phyloP scores from a whole-genome alignment of 805 yeast species.

The Yarrowia sp. region DNA sequence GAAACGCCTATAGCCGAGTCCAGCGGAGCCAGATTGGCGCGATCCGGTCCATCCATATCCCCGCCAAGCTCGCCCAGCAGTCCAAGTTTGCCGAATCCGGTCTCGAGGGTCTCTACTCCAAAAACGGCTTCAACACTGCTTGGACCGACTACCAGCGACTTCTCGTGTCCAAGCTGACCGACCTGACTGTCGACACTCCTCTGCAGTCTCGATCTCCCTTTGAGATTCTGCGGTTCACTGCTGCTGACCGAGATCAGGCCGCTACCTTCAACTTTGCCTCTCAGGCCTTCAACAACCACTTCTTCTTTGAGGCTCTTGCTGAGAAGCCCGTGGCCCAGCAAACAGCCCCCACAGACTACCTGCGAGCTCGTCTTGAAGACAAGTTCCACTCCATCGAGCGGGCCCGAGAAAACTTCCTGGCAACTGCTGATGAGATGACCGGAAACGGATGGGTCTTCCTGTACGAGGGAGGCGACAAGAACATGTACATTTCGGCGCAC shows the following conservation, averaged over 20 bases:
- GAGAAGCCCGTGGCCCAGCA: constrained; percentile 31
- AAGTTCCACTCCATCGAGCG: constrained; percentile 78
- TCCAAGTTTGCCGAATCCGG: constrained; percentile 47
- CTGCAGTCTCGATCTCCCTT: constrained; percentile 74
- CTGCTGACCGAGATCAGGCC: constrained; percentile 63
- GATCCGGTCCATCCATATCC: constrained; percentile 52
- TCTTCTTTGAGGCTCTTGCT: constrained; percentile 66
- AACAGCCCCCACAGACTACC: constrained; percentile 38
- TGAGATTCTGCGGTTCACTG: constrained; percentile 60
- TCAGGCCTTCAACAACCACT: constrained; percentile 88
- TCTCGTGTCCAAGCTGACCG: constrained; percentile 51
- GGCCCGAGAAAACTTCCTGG: constrained; percentile 65
- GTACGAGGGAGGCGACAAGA: constrained; percentile 53
- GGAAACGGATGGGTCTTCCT: constrained; percentile 95
- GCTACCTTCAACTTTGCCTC: constrained; percentile 84
- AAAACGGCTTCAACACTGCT: constrained; percentile 64
- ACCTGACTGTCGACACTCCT: constrained; percentile 72
- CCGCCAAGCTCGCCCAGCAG: constrained; percentile 54
- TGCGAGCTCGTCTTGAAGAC: constrained; percentile 47
- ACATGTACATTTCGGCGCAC: constrained; percentile 72
- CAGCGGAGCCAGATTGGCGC: constrained; percentile 6
- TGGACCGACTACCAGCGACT: constrained; percentile 81
- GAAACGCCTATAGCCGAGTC: constrained; percentile 18
- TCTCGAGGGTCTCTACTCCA: constrained; percentile 61
- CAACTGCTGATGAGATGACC: constrained; percentile 66